These are phyloP conservation scores for Populus deltoides DNA, from an alignment of 345 rosid genomes.

Conservation along the genomic window DNA sequence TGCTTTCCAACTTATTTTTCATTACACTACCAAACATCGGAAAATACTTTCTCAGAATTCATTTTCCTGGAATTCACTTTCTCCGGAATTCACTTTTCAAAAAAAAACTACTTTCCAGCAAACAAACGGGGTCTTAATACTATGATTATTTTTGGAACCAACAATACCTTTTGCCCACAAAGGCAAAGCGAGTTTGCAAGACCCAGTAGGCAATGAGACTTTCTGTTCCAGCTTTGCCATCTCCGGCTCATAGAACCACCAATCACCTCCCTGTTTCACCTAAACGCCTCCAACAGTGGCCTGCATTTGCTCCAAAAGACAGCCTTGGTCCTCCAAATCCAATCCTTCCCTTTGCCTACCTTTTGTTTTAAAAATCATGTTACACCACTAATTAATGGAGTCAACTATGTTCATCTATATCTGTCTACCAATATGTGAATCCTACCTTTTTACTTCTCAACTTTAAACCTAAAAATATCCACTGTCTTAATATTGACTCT, in stretches of 20 bases:
- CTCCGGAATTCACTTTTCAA: too few relatives aligned
- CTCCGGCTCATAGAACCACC: conserved; percentile 79
- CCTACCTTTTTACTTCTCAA: neutral
- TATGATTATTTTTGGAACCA: neutral
- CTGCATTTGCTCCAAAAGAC: too few relatives aligned
- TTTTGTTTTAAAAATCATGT: neutral
- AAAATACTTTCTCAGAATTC: too few relatives aligned
- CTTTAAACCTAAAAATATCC: neutral
- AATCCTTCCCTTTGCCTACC: neutral
- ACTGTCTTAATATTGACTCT: neutral
- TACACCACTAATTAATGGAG: neutral
- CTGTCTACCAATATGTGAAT: neutral
- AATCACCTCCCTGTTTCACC: conserved; percentile 52
- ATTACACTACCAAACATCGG: too few relatives aligned
- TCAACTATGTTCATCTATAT: neutral
- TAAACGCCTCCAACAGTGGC: too few relatives aligned
- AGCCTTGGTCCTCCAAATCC: neutral
- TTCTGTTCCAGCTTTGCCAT: conserved; percentile 61
- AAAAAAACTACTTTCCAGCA: too few relatives aligned
- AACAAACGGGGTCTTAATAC: too few relatives aligned
- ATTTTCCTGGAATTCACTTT: too few relatives aligned
- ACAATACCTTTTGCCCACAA: conserved; percentile 77
- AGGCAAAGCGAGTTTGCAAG: conserved; percentile 77
- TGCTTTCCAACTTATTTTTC: too few relatives aligned
- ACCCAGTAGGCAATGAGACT: conserved; percentile 71